Evolutionary conservation across 306 rosid genomes (phyloP).

Genomic region (Delonix regia): DNA sequence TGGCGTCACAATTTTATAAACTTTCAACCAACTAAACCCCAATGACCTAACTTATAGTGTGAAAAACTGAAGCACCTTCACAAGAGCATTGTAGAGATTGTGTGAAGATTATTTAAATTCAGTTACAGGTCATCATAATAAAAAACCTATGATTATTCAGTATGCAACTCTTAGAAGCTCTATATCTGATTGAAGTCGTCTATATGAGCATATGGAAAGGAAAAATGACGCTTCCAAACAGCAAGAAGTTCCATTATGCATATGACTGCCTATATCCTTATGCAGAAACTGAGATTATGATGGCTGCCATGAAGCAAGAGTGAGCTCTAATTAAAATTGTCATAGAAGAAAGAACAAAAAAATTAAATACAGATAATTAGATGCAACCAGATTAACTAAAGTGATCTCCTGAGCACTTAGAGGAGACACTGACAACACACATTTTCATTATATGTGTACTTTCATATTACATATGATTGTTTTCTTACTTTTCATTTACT

Average conservation of each 20-base stretch:
- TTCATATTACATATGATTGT: background rate
- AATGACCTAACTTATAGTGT: background rate
- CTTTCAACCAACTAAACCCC: conserved; percentile 2
- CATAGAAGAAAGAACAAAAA: background rate
- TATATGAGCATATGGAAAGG: conserved; percentile 9
- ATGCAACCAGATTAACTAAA: conserved; percentile 5
- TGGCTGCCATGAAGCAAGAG: background rate
- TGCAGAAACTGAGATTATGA: conserved; percentile 1
- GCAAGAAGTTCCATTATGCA: conserved; percentile 1
- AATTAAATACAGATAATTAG: conserved; percentile 10
- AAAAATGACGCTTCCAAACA: conserved; percentile 24
- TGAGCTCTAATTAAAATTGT: background rate
- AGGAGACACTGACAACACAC: background rate
- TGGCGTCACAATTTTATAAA: background rate
- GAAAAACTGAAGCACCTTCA: background rate
- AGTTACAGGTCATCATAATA: background rate
- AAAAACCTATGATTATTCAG: background rate
- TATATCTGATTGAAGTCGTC: background rate
- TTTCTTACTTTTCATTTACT: conserved; percentile 17
- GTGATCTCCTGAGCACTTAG: conserved; percentile 24
- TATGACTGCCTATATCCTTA: background rate
- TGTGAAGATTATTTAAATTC: background rate
- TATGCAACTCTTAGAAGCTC: conserved; percentile 24
- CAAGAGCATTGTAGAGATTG: background rate
- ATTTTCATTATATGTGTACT: background rate